Evolutionary conservation across 208 protist species (phyloP).

Genomic region (Trypanosoma boissoni): DNA sequence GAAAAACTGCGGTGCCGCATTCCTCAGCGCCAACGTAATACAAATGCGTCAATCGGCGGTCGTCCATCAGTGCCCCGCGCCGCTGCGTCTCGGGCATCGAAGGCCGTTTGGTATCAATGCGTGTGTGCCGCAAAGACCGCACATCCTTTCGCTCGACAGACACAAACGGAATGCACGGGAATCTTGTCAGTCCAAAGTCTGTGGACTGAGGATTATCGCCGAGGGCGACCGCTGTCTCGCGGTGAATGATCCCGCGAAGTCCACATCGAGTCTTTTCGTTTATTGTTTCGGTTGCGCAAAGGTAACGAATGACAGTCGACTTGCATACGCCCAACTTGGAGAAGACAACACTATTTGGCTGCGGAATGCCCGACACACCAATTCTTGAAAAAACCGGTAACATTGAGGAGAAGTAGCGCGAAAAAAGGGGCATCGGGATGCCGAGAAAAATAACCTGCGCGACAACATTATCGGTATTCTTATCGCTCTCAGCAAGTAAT

Average conservation of each 20-base stretch:
- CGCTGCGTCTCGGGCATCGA: constrained; percentile 2
- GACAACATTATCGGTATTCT: too few relatives aligned
- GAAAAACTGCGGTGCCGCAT: constrained; percentile 58
- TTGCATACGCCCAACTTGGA: constrained; percentile 86
- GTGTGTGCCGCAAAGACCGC: constrained; percentile 55
- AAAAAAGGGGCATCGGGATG: constrained; percentile 66
- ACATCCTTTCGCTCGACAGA: constrained; percentile 69
- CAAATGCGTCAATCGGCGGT: constrained; percentile 59
- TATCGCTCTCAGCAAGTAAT: too few relatives aligned
- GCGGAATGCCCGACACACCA: constrained; percentile 73
- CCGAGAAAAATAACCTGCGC: constrained; percentile 83
- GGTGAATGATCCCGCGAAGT: constrained; percentile 37
- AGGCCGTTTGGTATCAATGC: constrained; percentile 29
- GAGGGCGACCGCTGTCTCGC: constrained; percentile 44
- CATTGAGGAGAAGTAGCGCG: constrained; percentile 53
- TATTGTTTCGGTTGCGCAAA: constrained; percentile 46
- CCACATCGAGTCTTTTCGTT: neutral
- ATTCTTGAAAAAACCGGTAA: constrained; percentile 35
- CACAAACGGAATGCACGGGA: constrained; percentile 63
- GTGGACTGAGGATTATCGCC: constrained; percentile 85
- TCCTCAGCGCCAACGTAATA: constrained; percentile 76
- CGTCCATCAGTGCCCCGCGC: constrained; percentile 79
- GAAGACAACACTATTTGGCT: constrained; percentile 89
- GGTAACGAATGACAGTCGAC: constrained; percentile 76
- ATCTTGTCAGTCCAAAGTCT: constrained; percentile 82